Conservation (phyloP, 1,284 basidiomycete genomes). For the Sporisorium sorghi region DNA sequence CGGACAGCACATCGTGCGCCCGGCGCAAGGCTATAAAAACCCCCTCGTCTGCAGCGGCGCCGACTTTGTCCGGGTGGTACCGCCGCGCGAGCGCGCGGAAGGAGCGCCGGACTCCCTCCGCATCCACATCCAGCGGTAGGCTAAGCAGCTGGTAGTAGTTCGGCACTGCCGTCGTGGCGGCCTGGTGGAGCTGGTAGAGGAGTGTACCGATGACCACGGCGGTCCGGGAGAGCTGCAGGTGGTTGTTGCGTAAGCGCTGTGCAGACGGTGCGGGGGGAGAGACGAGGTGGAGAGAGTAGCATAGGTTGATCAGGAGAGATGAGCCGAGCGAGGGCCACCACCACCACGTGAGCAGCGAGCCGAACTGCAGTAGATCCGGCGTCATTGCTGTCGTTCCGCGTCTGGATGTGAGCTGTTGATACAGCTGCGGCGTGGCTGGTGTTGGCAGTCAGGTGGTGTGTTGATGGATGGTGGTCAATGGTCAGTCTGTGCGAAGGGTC, state of each 20-base stretch:
- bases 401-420: not conserved
- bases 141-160: conserved; percentile 83
- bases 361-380: conserved; percentile 23
- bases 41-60: conserved; percentile 74
- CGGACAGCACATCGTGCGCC: conserved; percentile 82
- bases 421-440: conserved; percentile 4
- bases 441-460: not conserved
- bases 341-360: conserved; percentile 46
- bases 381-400: conserved; percentile 25
- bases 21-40: conserved; percentile 80
- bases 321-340: conserved; percentile 47
- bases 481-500: too few species aligned
- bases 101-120: conserved; percentile 77
- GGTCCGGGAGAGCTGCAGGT: conserved; percentile 68
- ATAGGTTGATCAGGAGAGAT: conserved; percentile 16
- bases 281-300: conserved; percentile 26
- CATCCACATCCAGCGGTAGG: conserved; percentile 76
- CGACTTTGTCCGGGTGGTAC: conserved; percentile 83
- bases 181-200: conserved; percentile 76
- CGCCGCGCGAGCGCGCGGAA: conserved; percentile 80
- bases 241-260: conserved; percentile 11
- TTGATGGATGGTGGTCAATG: too few species aligned
- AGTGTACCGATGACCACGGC: conserved; percentile 79
- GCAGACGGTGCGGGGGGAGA: conserved; percentile 11
- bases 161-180: conserved; percentile 74